Percentiles rank a stretch among this genome's conserved stretches.
phyloP scores from a whole-genome alignment of 1,284 basidiomycete genomes.

The Microbotryum saponariae region DNA sequence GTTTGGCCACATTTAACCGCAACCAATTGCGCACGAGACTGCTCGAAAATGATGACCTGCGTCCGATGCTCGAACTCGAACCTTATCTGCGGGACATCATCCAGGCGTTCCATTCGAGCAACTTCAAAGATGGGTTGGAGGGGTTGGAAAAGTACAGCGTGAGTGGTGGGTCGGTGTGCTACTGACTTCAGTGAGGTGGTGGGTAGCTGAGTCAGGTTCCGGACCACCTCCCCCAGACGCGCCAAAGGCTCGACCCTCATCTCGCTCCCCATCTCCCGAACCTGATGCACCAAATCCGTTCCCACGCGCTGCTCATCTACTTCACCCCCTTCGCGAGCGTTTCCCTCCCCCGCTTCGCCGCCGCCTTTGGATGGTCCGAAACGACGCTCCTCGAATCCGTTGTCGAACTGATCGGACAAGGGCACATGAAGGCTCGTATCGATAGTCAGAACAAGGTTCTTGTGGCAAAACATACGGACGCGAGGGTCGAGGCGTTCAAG shows the following conservation, averaged over 20 bases:
- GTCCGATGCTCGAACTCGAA: conserved; percentile 72
- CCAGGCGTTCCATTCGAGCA: conserved; percentile 69
- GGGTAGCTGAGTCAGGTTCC: not conserved
- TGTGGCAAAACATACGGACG: conserved; percentile 16
- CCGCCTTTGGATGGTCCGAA: conserved; percentile 70
- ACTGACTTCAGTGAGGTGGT: not conserved
- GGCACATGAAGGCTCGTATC: conserved; percentile 65
- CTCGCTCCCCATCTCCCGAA: conserved; percentile 57
- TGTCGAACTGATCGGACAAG: conserved; percentile 62
- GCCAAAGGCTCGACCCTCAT: conserved; percentile 67
- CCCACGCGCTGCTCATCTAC: conserved; percentile 69
- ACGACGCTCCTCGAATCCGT: conserved; percentile 62
- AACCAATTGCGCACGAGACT: conserved; percentile 58
- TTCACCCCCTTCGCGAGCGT: conserved; percentile 77
- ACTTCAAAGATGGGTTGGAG: conserved; percentile 70
- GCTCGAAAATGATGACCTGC: conserved; percentile 61
- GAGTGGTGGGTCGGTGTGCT: conserved; percentile 35
- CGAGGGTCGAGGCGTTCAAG: conserved; percentile 46
- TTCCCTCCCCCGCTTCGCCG: conserved; percentile 66
- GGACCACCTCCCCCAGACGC: conserved; percentile 47
- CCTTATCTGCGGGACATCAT: conserved; percentile 73
- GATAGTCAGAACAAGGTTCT: conserved; percentile 69
- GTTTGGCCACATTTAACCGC: conserved; percentile 64
- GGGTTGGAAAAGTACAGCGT: conserved; percentile 65
- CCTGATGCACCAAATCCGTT: conserved; percentile 56